A percentile compares a stretch with the other conserved stretches of the same genome.
Evolutionary conservation across 2,329 filamentous ascomycete species (phyloP).

Genomic region (Monosporascus sp.): DNA sequence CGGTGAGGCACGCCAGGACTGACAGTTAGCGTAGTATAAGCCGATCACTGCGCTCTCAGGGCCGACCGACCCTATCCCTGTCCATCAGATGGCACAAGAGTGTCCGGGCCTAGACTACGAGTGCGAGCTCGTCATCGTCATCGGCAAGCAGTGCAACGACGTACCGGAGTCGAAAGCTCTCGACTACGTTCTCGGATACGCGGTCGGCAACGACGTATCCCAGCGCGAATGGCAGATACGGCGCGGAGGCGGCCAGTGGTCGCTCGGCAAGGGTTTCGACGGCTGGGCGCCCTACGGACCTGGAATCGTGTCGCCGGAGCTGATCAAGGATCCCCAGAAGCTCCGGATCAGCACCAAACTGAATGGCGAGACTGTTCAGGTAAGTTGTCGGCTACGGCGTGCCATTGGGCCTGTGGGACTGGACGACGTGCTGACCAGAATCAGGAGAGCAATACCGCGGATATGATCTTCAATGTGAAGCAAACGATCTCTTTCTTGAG

Average conservation of each 20-base stretch:
- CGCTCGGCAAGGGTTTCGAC: constrained; percentile 69
- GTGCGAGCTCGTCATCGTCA: constrained; percentile 70
- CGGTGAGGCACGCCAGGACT: background rate
- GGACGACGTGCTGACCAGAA: constrained; percentile 1
- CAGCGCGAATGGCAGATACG: constrained; percentile 73
- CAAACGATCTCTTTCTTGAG: constrained; percentile 57
- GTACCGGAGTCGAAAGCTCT: constrained; percentile 62
- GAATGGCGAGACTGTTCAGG: constrained; percentile 55
- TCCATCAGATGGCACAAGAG: constrained; percentile 62
- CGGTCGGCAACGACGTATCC: constrained; percentile 74
- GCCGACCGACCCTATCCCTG: constrained; percentile 60
- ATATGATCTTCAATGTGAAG: constrained; percentile 60
- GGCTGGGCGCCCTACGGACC: constrained; percentile 72
- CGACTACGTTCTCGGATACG: constrained; percentile 70
- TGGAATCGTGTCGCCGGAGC: constrained; percentile 55
- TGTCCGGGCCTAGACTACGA: constrained; percentile 70
- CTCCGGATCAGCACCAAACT: constrained; percentile 53
- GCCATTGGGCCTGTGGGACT: background rate
- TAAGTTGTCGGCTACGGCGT: constrained; percentile 9
- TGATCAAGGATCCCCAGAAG: constrained; percentile 54
- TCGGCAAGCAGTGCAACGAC: constrained; percentile 62
- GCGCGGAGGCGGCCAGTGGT: constrained; percentile 65
- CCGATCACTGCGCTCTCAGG: constrained; percentile 62
- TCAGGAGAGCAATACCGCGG: constrained; percentile 49
- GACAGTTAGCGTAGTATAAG: constrained; percentile 47